A percentile compares a stretch with the other conserved stretches of the same genome.
phyloP scores from a whole-genome alignment of 306 rosid genomes.

The Trichosanthes truncata region DNA sequence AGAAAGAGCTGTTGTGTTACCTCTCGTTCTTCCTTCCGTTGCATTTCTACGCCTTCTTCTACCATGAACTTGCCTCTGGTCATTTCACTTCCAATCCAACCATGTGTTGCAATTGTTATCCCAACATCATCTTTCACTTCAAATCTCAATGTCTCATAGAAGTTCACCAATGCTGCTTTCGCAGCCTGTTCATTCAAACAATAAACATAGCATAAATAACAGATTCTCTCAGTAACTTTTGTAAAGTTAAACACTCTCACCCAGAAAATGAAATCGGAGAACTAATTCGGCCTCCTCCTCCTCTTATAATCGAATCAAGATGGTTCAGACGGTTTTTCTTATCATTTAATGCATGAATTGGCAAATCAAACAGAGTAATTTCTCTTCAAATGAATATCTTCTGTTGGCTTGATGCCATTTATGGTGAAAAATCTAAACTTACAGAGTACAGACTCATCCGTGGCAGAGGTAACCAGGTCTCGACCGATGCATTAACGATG shows the following conservation, averaged over 20 bases:
- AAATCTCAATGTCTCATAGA: slow-evolving; percentile 72
- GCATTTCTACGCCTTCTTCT: slow-evolving; percentile 85
- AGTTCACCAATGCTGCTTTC: slow-evolving; percentile 67
- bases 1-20: slow-evolving; percentile 14
- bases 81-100: slow-evolving; percentile 79
- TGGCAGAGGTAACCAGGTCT: slow-evolving; percentile 83
- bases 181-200: slow-evolving; percentile 42
- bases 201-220: background rate
- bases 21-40: slow-evolving; percentile 90
- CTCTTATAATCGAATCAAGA: background rate
- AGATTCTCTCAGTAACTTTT: background rate
- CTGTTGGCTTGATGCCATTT: background rate
- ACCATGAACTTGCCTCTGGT: slow-evolving; percentile 74
- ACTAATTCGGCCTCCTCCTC: background rate
- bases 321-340: background rate
- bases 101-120: slow-evolving; percentile 76
- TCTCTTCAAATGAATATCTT: background rate
- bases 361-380: background rate
- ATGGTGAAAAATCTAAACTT: slow-evolving; percentile 19
- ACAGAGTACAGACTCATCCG: slow-evolving; percentile 86
- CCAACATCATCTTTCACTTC: slow-evolving; percentile 70
- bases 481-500: slow-evolving; percentile 65
- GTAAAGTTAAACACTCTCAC: too few relatives aligned
- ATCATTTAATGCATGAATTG: background rate
- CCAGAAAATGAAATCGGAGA: background rate